Conservation (phyloP, 2,329 filamentous ascomycete genomes). For the Metarhizium album region DNA sequence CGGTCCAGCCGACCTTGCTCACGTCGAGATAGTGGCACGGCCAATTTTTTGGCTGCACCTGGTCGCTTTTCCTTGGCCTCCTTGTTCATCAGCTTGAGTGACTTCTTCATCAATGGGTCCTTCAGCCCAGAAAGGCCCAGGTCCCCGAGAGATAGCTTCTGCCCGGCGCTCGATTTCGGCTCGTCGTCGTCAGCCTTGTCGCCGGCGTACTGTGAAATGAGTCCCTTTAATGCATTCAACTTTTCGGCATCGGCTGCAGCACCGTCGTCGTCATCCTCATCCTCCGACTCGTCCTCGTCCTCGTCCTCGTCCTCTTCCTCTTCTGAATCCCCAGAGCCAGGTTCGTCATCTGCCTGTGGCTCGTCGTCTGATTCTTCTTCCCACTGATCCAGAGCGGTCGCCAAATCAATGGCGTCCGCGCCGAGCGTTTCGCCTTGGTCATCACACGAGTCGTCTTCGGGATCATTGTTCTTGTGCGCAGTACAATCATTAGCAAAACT, state of each 20-base stretch:
- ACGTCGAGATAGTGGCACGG: slow-evolving; percentile 71
- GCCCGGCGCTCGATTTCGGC: slow-evolving; percentile 35
- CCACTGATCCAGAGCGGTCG: slow-evolving; percentile 44
- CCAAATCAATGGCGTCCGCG: slow-evolving; percentile 48
- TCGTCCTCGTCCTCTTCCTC: slow-evolving; percentile 32
- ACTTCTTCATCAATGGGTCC: slow-evolving; percentile 66
- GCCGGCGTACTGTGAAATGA: slow-evolving; percentile 59
- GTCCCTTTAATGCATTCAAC: slow-evolving; percentile 53
- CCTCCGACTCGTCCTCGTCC: slow-evolving; percentile 36
- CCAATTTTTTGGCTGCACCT: slow-evolving; percentile 54
- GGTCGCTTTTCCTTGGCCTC: slow-evolving; percentile 41
- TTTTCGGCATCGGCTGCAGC: slow-evolving; percentile 40
- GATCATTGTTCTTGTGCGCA: slow-evolving; percentile 8
- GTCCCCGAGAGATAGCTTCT: slow-evolving; percentile 66
- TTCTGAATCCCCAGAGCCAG: slow-evolving; percentile 29
- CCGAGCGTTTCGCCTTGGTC: slow-evolving; percentile 49
- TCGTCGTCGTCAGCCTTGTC: slow-evolving; percentile 44
- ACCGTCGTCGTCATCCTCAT: slow-evolving; percentile 16
- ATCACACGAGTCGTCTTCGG: slow-evolving; percentile 47
- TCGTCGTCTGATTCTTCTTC: slow-evolving; percentile 39
- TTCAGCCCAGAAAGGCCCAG: slow-evolving; percentile 59
- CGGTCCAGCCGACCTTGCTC: slow-evolving; percentile 82
- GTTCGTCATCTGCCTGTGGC: slow-evolving; percentile 33
- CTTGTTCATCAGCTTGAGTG: slow-evolving; percentile 63
- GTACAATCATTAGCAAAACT: not conserved